These are phyloP conservation scores for Sicyos baderoa DNA, from an alignment of 306 rosid species.

Conservation along the genomic window DNA sequence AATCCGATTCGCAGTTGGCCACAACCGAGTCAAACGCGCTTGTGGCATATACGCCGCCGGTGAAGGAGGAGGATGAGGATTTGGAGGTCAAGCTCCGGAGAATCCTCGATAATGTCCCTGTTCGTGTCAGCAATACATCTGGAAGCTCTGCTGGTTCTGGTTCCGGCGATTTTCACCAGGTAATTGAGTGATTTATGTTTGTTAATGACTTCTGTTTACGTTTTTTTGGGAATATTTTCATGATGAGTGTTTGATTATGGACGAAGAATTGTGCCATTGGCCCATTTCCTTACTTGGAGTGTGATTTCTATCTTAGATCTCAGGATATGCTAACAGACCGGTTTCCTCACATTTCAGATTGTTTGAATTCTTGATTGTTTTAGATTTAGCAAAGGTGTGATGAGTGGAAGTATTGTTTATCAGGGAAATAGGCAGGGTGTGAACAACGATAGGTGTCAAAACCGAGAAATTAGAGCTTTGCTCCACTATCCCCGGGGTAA, in stretches of 20 bases:
- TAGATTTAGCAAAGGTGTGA: not conserved
- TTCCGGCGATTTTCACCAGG: constrained; percentile 98
- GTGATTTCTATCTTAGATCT: not conserved
- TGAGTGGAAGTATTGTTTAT: too few relatives aligned
- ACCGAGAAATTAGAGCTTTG: too few relatives aligned
- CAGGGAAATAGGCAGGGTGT: not conserved
- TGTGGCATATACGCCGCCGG: constrained; percentile 62
- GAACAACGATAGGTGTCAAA: not conserved
- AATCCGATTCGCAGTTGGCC: not conserved
- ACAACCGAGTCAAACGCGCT: constrained; percentile 48
- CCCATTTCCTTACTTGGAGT: not conserved
- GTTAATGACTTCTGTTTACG: not conserved
- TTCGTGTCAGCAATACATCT: constrained; percentile 90
- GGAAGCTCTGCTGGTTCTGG: constrained; percentile 98
- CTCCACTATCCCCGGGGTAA: too few relatives aligned
- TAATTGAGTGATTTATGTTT: constrained; percentile 14
- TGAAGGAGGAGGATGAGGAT: constrained; percentile 85
- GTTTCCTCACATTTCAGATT: not conserved
- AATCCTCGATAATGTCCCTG: constrained; percentile 83
- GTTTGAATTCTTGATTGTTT: not conserved
- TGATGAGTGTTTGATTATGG: not conserved
- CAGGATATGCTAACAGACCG: not conserved
- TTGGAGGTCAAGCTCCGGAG: constrained; percentile 87
- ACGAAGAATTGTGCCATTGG: not conserved
- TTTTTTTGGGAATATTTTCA: too few relatives aligned